These are phyloP conservation scores for Prunus dulcis DNA, from an alignment of 306 rosid species.

Conservation along the genomic window DNA sequence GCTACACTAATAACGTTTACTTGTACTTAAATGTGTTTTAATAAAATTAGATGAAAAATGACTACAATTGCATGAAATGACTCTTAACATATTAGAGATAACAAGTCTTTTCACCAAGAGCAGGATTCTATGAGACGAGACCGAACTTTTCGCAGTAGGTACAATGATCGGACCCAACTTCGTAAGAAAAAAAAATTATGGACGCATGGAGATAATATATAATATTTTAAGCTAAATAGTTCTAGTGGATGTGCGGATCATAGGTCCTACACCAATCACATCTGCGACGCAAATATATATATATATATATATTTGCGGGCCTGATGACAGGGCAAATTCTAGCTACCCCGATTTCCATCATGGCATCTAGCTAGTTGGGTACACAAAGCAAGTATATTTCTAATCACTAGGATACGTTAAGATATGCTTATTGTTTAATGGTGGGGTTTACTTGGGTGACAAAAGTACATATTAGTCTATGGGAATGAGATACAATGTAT, in stretches of 20 bases:
- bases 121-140: no score
- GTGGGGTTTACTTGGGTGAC: neutral
- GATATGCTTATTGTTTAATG: neutral
- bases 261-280: neutral
- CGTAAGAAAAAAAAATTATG: neutral
- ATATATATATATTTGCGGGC: neutral
- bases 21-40: no score
- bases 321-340: neutral
- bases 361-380: neutral
- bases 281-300: no score
- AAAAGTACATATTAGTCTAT: no score
- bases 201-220: neutral
- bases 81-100: no score
- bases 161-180: no score
- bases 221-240: neutral
- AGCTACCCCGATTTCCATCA: neutral
- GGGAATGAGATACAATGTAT: no score
- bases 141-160: no score
- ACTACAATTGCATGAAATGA: no score
- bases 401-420: neutral
- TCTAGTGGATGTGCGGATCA: neutral
- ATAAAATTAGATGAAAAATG: no score
- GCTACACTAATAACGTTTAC: no score
- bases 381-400: neutral
- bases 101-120: no score